These are phyloP conservation scores for Metschnikowia proteae DNA, from an alignment of 805 yeast genomes.

Conservation along the genomic window DNA sequence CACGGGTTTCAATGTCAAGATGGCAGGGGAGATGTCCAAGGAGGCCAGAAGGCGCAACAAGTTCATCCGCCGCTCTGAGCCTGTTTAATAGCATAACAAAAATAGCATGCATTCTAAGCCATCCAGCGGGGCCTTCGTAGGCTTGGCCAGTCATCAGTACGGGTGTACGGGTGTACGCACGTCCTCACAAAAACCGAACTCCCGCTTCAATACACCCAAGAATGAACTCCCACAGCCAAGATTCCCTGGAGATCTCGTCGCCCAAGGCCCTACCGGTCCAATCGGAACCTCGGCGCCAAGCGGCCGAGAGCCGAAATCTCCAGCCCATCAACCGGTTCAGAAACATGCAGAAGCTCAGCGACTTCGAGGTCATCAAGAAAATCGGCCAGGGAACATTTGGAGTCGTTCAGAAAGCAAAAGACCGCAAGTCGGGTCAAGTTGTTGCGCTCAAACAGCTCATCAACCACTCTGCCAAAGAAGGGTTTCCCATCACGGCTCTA, in stretches of 20 bases:
- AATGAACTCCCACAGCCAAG: too few species aligned
- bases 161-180: neutral
- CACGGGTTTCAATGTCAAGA: constrained; percentile 81
- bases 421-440: constrained; percentile 46
- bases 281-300: neutral
- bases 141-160: too few species aligned
- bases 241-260: neutral
- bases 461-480: constrained; percentile 72
- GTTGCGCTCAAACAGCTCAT: constrained; percentile 88
- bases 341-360: constrained; percentile 31
- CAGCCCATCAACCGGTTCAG: constrained; percentile 23
- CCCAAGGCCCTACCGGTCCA: neutral
- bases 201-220: neutral
- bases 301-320: neutral
- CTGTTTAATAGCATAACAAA: neutral
- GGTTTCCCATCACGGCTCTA: constrained; percentile 91
- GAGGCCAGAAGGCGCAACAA: constrained; percentile 28
- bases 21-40: constrained; percentile 35
- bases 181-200: neutral
- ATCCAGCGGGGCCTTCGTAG: too few species aligned
- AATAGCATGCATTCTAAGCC: neutral
- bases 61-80: constrained; percentile 4
- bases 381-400: constrained; percentile 49
- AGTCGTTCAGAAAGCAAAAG: constrained; percentile 77
- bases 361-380: constrained; percentile 34